Percentiles rank a stretch among this genome's conserved stretches.
Conservation (phyloP, 371 early-diverging fungal species). For the Thermomucor indicae-seudaticae region DNA sequence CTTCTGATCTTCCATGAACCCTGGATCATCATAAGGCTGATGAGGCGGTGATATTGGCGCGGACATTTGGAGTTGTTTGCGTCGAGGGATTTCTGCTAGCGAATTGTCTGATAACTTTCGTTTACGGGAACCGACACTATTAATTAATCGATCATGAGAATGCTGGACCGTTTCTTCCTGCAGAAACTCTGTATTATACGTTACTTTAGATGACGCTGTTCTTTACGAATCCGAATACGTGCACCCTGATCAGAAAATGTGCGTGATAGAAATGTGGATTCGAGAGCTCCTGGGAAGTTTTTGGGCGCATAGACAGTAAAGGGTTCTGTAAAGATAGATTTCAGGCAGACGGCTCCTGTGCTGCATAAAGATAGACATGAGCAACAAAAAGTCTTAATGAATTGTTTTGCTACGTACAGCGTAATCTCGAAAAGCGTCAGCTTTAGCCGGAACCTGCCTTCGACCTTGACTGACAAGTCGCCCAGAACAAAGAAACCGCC, state of each 20-base stretch:
- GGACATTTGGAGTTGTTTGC: too few relatives aligned
- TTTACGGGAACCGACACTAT: conserved; percentile 13
- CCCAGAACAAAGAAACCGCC: conserved; percentile 95
- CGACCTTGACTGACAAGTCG: conserved; percentile 86
- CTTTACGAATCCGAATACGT: conserved; percentile 49
- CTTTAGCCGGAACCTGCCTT: conserved; percentile 85
- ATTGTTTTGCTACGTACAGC: conserved; percentile 32
- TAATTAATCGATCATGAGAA: too few relatives aligned
- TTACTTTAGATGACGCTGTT: conserved; percentile 39
- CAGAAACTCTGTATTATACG: too few relatives aligned
- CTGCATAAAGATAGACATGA: not conserved
- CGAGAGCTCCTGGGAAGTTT: conserved; percentile 89
- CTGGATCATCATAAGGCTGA: conserved; percentile 9
- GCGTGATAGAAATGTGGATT: conserved; percentile 46
- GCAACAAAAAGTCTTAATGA: not conserved
- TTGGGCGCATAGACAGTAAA: conserved; percentile 84
- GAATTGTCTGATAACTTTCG: conserved; percentile 22
- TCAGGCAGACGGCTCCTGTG: conserved; percentile 21
- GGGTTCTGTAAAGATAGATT: conserved; percentile 46
- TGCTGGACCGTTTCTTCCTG: too few relatives aligned
- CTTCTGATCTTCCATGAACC: too few relatives aligned
- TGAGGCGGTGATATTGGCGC: conserved; percentile 11
- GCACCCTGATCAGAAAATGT: conserved; percentile 51
- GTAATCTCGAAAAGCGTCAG: conserved; percentile 87
- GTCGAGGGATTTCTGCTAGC: not conserved